phyloP scores from a whole-genome alignment of 495 filamentous ascomycete genomes.

The Bathelium albidoporum region DNA sequence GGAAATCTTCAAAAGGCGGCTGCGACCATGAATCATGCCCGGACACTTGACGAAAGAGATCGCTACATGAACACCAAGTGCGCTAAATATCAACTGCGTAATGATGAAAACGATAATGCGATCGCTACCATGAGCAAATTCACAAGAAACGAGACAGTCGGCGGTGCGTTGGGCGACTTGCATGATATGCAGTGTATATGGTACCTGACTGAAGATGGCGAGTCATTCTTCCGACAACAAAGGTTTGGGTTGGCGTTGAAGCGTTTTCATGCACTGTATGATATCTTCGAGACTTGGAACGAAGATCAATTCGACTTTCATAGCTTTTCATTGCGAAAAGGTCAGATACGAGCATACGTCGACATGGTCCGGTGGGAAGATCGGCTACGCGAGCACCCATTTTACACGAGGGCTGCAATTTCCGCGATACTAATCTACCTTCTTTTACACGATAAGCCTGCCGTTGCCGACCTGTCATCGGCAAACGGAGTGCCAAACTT shows the following conservation, averaged over 20 bases:
- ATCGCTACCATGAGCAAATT: conserved; percentile 89
- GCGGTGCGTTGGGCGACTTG: conserved; percentile 81
- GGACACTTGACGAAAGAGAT: conserved; percentile 74
- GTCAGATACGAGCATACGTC: conserved; percentile 87
- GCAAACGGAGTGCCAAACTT: conserved; percentile 41
- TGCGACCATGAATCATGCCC: conserved; percentile 78
- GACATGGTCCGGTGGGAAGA: conserved; percentile 98
- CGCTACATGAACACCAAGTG: conserved; percentile 98
- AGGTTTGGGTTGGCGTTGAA: conserved; percentile 83
- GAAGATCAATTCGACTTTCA: conserved; percentile 99
- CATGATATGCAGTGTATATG: conserved; percentile 98
- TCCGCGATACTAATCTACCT: conserved; percentile 73
- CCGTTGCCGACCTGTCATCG: conserved; percentile 46
- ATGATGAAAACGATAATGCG: conserved; percentile 76
- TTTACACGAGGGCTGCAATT: conserved; percentile 79
- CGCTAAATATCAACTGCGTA: conserved; percentile 92
- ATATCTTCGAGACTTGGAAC: conserved; percentile 94
- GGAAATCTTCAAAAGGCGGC: conserved; percentile 73
- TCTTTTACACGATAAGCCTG: conserved; percentile 64
- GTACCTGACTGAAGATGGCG: conserved; percentile 91
- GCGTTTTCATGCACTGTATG: conserved; percentile 71
- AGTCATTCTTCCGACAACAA: conserved; percentile 74
- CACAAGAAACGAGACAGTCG: conserved; percentile 79
- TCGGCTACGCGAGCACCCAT: conserved; percentile 77
- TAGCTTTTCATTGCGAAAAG: conserved; percentile 88